Evolutionary conservation across 2,329 filamentous ascomycete genomes (phyloP).

Genomic region (Xylariaceae sp.): DNA sequence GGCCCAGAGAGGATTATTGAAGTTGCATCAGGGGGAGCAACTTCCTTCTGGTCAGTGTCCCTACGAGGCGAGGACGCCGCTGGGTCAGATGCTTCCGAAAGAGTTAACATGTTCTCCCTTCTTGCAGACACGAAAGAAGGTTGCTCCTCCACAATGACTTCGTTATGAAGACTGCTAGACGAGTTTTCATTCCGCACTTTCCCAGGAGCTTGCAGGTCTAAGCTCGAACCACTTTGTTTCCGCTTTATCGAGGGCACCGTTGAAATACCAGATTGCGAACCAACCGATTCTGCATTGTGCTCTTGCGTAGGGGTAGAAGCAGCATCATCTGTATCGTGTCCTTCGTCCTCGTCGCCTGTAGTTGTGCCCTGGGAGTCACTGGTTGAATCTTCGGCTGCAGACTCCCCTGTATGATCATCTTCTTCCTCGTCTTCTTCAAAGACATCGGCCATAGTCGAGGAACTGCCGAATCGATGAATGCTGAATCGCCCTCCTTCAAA

Average conservation of each 20-base stretch:
- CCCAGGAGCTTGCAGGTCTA: conserved; percentile 46
- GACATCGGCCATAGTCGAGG: conserved; percentile 82
- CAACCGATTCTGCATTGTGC: conserved; percentile 28
- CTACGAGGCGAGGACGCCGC: conserved; percentile 55
- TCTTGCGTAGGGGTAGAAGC: conserved; percentile 44
- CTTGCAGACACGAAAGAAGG: conserved; percentile 48
- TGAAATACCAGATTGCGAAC: conserved; percentile 25
- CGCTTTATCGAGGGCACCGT: conserved; percentile 45
- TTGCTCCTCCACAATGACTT: conserved; percentile 57
- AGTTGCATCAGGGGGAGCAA: conserved; percentile 58
- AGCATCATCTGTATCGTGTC: conserved; percentile 33
- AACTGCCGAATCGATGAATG: conserved; percentile 68
- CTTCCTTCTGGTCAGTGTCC: conserved; percentile 51
- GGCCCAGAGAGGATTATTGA: conserved; percentile 53
- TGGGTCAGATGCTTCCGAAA: conserved; percentile 48
- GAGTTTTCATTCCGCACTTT: conserved; percentile 58
- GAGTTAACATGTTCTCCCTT: conserved; percentile 45
- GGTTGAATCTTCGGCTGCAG: conserved; percentile 37
- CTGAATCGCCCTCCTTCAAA: conserved; percentile 69
- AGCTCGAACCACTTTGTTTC: conserved; percentile 55
- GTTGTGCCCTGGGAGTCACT: conserved; percentile 36
- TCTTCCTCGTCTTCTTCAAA: conserved; percentile 85
- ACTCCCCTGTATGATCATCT: conserved; percentile 47
- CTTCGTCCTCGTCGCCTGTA: conserved; percentile 33
- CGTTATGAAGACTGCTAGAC: conserved; percentile 58